A percentile compares a stretch with the other conserved stretches of the same genome.
phyloP scores from a whole-genome alignment of 139 green algal genomes.

The Chlorella sp. region DNA sequence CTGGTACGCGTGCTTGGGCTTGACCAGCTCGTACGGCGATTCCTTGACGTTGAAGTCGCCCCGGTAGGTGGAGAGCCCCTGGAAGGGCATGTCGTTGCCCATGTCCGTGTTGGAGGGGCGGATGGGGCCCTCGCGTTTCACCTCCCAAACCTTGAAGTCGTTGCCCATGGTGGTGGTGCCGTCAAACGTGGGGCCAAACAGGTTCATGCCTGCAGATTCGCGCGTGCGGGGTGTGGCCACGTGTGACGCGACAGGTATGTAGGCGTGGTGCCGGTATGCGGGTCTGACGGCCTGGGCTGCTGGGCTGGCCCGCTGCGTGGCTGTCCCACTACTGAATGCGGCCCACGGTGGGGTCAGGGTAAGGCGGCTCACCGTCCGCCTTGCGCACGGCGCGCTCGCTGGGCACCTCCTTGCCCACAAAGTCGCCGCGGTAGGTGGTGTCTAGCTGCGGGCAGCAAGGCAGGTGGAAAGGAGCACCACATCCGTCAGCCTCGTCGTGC shows the following conservation, averaged over 20 bases:
- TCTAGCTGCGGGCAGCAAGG: background rate
- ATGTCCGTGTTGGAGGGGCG: background rate
- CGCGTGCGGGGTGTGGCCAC: too few relatives aligned
- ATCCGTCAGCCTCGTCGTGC: background rate
- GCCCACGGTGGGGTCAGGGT: too few relatives aligned
- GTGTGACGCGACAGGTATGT: too few relatives aligned
- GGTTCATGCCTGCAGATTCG: background rate
- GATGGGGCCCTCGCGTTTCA: background rate
- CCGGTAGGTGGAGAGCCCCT: slow-evolving; percentile 12
- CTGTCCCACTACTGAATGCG: too few relatives aligned
- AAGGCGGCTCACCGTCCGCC: too few relatives aligned
- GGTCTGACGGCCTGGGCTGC: too few relatives aligned
- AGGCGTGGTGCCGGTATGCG: too few relatives aligned
- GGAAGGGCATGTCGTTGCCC: slow-evolving; percentile 5
- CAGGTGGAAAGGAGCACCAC: background rate
- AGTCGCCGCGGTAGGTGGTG: background rate
- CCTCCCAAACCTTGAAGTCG: background rate
- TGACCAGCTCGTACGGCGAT: background rate
- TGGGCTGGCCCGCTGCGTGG: too few relatives aligned
- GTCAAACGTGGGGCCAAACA: background rate
- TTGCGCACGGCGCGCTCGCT: background rate
- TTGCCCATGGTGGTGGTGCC: background rate
- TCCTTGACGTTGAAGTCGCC: background rate
- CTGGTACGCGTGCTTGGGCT: background rate
- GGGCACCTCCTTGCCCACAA: background rate